Evolutionary conservation across 106 monocot genomes (phyloP), one percentile per base, ranked within the genome.

Genomic region (Gastrodia elata): DNA sequence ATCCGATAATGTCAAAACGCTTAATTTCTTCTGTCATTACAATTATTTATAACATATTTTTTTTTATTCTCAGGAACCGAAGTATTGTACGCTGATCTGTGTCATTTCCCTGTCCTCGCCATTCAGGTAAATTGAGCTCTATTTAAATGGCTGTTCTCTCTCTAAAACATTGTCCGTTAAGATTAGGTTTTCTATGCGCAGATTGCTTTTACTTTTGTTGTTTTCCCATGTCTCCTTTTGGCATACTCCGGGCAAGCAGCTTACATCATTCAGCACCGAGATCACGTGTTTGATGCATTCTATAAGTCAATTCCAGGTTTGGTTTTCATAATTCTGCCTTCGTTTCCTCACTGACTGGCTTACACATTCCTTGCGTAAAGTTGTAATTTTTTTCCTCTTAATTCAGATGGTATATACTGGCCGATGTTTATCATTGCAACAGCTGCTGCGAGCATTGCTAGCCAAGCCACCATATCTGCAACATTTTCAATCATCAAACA

Each of bases 401-500:
- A 52, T 80, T 35, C 49, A 96, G 96, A 84, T 27, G 30, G 43
- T 27, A 74, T 90, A 78, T 92, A 88, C 73, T 97, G 96, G 96
- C 96, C 84, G 33, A 76, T 87, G 76, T 82, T 97, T 81, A 68
- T 92, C 7, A 22, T 97, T 71, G 85, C 96, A 67, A 89, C 95
- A 35, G 75, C 77, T 40, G 92, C 92, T 20, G 92, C 95, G 46
- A 74, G 89, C 24, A 64, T 96, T 68, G 96, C 90, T 15, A 97
- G 96, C 68, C 96, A 97, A 74, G 96, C 96, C 44, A 88, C 90
- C 20, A 90, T 97, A 75, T 92, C 92, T 64, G 96, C 92, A 57
- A 88, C 96, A 38, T 97, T 86, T 83, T 97, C 90, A 6, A 90
- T 97, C 44, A 84, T 97, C 68, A 92, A 97, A 69, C 96, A 97